Evolutionary conservation across 2,329 filamentous ascomycete genomes (phyloP), one percentile per base, ranked within the genome.

Genomic region (Mycosphaerelloides madeirae): DNA sequence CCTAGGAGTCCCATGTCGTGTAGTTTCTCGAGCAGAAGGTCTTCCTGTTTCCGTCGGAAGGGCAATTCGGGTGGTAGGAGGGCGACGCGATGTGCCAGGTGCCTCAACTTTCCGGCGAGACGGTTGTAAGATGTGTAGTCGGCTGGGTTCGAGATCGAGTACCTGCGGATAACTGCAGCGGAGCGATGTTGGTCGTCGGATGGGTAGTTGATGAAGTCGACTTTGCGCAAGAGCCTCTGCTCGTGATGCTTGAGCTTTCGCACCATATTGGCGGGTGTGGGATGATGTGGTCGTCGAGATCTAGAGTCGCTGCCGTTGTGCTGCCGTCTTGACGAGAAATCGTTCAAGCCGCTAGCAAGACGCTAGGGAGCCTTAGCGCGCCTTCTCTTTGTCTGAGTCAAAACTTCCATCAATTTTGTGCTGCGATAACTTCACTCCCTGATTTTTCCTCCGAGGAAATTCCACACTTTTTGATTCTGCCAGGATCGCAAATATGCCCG

Each of bases 231-330:
- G 65, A 97, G 85, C 78, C 93, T 94, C 66, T 93, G 82, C 81
- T 98, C 93, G 71, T 96, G 91, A 71, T 95, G 81, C 72, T 96
- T 97, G 65, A 98, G 81, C 75, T 95, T 89, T 60, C 93, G 85
- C 57, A 95, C 88, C 93, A 97, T 97, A 18, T 56, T 77, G 65
- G 38, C 41, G 45, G 41, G 33, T 5, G 32, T 22, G 29, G 12
- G 25, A 25, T 22, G 29, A 25, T 31, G 41, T 31, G 28, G 38
- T 2, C 11, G 29, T 22, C n/a, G 29, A 40, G 38, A 18, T 32
- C 9, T 43, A 14, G 22, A 31, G 11, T 38, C 25, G 36, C 46
- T 14, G 22, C 5, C 16, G 33, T 41, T 41, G 33, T 22, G 16
- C 14, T 38, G 48, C 41, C 22, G 44, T 50, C 41, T 38, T 40